A percentile compares a stretch with the other conserved stretches of the same genome.
These are phyloP conservation scores for Boletus semigastroideus DNA, from an alignment of 1,284 basidiomycete genomes.

Conservation along the genomic window DNA sequence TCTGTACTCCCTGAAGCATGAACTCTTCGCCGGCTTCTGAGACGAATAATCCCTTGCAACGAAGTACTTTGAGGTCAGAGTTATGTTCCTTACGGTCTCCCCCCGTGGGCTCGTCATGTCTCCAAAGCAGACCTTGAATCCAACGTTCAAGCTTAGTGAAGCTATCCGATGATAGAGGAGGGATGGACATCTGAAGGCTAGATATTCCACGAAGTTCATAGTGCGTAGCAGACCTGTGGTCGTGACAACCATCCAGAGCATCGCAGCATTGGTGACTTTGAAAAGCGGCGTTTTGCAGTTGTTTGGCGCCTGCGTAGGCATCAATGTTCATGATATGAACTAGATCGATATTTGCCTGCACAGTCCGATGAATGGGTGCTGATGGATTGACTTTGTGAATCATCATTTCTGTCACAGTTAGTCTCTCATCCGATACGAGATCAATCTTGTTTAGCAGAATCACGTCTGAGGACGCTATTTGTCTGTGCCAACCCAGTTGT, in stretches of 20 bases:
- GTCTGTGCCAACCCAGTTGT: conserved; percentile 47
- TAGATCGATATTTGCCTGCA: conserved; percentile 69
- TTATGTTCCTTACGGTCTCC: background rate
- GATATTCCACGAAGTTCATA: conserved; percentile 73
- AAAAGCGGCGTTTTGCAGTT: conserved; percentile 26
- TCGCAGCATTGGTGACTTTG: conserved; percentile 31
- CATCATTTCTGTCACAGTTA: conserved; percentile 50
- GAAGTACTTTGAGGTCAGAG: conserved; percentile 58
- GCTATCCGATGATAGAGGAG: conserved; percentile 47
- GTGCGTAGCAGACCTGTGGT: conserved; percentile 36
- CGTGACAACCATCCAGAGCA: conserved; percentile 24
- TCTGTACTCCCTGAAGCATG: conserved; percentile 85
- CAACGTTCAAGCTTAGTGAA: conserved; percentile 67
- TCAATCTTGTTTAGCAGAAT: conserved; percentile 88
- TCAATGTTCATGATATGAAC: conserved; percentile 74
- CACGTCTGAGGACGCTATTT: conserved; percentile 90
- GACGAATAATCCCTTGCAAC: conserved; percentile 80
- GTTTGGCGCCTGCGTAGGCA: conserved; percentile 56
- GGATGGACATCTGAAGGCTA: conserved; percentile 67
- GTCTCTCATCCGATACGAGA: conserved; percentile 48
- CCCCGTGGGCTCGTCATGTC: conserved; percentile 39
- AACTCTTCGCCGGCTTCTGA: conserved; percentile 54
- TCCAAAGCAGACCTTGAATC: conserved; percentile 82
- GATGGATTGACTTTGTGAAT: conserved; percentile 78
- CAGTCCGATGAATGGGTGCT: conserved; percentile 70